Conservation (phyloP, 1,139 yeast species). For the Saccharomyces hybrid region DNA sequence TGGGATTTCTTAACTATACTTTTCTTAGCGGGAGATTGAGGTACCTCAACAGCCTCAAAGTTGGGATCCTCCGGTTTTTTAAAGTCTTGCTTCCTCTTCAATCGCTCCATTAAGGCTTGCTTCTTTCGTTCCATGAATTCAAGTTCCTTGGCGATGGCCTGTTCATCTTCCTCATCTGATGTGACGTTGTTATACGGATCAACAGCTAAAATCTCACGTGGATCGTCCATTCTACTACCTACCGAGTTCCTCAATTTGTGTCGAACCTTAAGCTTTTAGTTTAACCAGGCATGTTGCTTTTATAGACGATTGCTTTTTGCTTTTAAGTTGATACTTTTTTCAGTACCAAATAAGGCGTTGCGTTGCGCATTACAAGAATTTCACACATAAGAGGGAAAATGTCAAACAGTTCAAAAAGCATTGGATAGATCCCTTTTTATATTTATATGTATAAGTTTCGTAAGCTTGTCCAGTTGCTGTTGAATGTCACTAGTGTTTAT, state of each 20-base stretch:
- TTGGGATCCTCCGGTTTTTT: constrained; percentile 18
- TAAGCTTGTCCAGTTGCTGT: not conserved
- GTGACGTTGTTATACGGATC: constrained; percentile 22
- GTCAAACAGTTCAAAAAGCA: not conserved
- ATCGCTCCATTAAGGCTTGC: constrained; percentile 18
- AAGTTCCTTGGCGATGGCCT: constrained; percentile 12
- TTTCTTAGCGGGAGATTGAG: constrained; percentile 18
- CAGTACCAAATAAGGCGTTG: not conserved
- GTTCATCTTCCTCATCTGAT: constrained; percentile 19
- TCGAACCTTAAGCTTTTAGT: not conserved
- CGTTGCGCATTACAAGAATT: not conserved
- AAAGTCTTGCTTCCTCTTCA: constrained; percentile 15
- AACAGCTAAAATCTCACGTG: constrained; percentile 17
- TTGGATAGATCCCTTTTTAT: not conserved
- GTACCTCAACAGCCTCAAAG: constrained; percentile 19
- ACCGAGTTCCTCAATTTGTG: not conserved
- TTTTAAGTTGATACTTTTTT: not conserved
- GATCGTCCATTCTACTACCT: constrained; percentile 20
- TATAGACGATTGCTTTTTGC: not conserved
- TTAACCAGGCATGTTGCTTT: not conserved
- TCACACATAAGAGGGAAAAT: not conserved
- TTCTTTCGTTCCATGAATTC: constrained; percentile 26
- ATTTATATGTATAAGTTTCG: not conserved
- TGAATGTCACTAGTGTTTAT: not conserved
- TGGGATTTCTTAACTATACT: constrained; percentile 4